Conservation (phyloP, 1,284 basidiomycete genomes). For the Dichomitus squalens region DNA sequence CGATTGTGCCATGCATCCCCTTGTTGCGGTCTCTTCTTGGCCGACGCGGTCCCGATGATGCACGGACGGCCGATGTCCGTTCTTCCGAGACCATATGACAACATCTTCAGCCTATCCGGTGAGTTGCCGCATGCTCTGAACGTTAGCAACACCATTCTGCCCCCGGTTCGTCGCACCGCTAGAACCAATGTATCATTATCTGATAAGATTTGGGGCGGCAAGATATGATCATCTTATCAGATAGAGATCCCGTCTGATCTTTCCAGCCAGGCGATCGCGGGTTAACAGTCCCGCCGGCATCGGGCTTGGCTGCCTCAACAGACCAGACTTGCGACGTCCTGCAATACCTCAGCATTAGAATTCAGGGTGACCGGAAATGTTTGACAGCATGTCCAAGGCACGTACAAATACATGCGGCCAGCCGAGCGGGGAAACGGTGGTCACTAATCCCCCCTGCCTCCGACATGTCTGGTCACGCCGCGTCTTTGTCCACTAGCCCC, state of each 20-base stretch:
- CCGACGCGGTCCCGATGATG: too few species aligned
- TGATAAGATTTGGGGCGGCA: background rate
- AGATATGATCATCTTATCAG: background rate
- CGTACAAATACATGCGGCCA: background rate
- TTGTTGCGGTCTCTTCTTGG: too few species aligned
- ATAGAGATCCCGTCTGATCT: slow-evolving; percentile 3
- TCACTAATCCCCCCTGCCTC: background rate
- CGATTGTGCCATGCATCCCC: too few species aligned
- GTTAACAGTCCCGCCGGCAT: too few species aligned
- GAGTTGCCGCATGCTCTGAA: background rate
- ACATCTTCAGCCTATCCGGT: too few species aligned
- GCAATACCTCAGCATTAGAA: background rate
- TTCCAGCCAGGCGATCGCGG: too few species aligned
- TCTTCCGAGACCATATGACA: too few species aligned
- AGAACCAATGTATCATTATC: background rate
- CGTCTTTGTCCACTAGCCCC: background rate
- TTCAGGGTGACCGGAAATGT: too few species aligned
- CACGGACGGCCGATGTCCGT: too few species aligned
- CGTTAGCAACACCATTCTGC: background rate
- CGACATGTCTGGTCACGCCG: background rate
- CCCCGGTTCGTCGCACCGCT: too few species aligned
- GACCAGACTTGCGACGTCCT: background rate
- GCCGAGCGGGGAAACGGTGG: background rate
- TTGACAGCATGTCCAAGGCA: too few species aligned
- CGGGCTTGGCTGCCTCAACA: background rate